phyloP scores from a whole-genome alignment of 2,329 filamentous ascomycete genomes.

The Xylaria sp. region DNA sequence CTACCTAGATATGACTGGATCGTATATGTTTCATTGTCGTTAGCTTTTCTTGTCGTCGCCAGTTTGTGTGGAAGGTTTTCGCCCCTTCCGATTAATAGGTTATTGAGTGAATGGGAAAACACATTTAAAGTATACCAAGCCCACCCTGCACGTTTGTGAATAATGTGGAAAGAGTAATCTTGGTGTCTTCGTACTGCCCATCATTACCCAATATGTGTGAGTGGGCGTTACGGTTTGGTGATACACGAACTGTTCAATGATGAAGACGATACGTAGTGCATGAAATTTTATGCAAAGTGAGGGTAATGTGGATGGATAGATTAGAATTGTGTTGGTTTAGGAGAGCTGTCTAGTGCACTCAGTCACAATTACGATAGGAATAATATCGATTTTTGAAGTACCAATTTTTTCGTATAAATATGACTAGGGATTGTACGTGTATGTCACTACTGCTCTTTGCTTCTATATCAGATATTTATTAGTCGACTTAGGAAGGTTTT shows the following conservation, averaged over 20 bases:
- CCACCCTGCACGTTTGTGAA: not conserved
- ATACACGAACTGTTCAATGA: not conserved
- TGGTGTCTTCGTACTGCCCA: no score
- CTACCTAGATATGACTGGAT: conserved; percentile 57
- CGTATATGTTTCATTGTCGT: conserved; percentile 59
- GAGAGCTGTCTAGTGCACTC: no score
- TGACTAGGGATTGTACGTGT: not conserved
- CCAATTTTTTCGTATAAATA: not conserved
- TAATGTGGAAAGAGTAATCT: no score
- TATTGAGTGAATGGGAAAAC: conserved; percentile 46
- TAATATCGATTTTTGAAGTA: not conserved
- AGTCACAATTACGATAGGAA: not conserved
- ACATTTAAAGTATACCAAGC: not conserved
- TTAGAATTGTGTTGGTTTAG: no score
- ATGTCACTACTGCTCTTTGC: not conserved
- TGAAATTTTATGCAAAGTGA: not conserved
- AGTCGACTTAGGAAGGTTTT: not conserved
- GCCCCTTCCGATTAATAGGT: conserved; percentile 48
- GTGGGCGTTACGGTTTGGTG: not conserved
- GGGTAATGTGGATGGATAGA: no score
- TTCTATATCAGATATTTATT: no score
- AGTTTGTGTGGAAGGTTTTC: conserved; percentile 28
- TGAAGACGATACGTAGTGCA: not conserved
- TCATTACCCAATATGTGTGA: no score
- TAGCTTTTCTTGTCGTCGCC: conserved; percentile 12